These are phyloP conservation scores for Coniosporium tulheliwenetii DNA, from an alignment of 2,329 filamentous ascomycete genomes.

Conservation along the genomic window DNA sequence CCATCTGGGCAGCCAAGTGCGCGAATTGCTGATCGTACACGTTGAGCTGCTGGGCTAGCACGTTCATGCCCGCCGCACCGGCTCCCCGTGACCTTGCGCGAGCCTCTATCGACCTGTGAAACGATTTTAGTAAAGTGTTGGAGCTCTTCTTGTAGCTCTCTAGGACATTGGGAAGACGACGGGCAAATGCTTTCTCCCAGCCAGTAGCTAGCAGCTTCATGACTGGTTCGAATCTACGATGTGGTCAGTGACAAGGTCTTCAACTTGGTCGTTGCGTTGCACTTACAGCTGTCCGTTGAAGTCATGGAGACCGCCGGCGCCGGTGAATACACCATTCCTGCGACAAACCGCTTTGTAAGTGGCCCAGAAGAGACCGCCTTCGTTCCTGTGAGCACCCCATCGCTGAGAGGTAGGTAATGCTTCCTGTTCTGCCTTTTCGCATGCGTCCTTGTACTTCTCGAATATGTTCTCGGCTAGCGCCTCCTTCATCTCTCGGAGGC, in stretches of 20 bases:
- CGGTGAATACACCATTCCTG: constrained; percentile 31
- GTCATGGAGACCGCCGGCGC: constrained; percentile 20
- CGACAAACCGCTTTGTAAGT: constrained; percentile 43
- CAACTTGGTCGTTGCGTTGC: constrained; percentile 3
- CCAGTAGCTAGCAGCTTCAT: constrained; percentile 21
- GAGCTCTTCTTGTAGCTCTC: constrained; percentile 17
- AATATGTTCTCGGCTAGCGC: constrained; percentile 30
- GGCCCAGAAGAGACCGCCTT: constrained; percentile 32
- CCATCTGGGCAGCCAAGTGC: constrained; percentile 17
- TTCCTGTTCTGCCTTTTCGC: constrained; percentile 21
- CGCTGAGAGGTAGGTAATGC: constrained; percentile 15
- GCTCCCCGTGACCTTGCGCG: constrained; percentile 22
- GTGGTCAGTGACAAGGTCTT: too few species aligned
- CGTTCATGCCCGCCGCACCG: constrained; percentile 21
- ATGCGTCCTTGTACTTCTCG: constrained; percentile 24
- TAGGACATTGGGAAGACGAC: constrained; percentile 25
- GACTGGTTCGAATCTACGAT: constrained; percentile 1
- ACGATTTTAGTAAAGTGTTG: constrained; percentile 17
- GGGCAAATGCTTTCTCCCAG: constrained; percentile 30
- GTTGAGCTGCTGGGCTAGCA: constrained; percentile 25
- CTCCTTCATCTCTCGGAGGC: constrained; percentile 22
- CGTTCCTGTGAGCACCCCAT: constrained; percentile 21
- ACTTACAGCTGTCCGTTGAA: constrained; percentile 23
- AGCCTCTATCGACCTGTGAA: constrained; percentile 27
- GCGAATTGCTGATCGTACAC: constrained; percentile 25